Evolutionary conservation across 2,329 filamentous ascomycete species (phyloP), one percentile per base, ranked within the genome.

Genomic region (Nemania sp.): DNA sequence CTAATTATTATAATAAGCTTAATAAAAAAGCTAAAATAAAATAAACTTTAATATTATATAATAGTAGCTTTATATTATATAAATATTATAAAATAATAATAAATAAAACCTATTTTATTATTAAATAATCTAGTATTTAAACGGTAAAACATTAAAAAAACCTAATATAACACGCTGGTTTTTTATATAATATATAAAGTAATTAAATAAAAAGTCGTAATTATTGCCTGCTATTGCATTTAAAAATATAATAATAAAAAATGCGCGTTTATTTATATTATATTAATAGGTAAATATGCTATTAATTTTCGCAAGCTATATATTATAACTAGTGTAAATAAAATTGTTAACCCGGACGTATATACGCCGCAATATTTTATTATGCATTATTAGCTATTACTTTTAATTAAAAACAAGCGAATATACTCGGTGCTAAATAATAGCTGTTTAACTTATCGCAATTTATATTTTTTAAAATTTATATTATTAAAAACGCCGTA

Each of bases 241-340:
- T 29, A 51, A 40, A 51, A 51, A 51, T n/a, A 21, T 51, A 40
- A 51, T 39, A 39, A 51, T 15, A 39, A 51, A 25, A 40, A 51
- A 51, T n/a, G 25, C 15, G 11, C n/a, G 35, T 5, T 51, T 40
- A 51, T 7, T 25, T 51, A 51, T 40, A 40, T 40, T n/a, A 37
- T 51, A 51, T 39, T 37, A 40, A 29, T 51, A 40, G 29, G 11
- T 51, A 40, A 51, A 40, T 11, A 51, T 51, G 12, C 20, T 11
- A n/a, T 51, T 25, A 25, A 51, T 20, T 17, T 51, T 51, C 25
- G 6, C 6, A 25, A 51, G 18, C 12, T 40, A 20, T 40, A 51
- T 51, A 37, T 51, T 40, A 40, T 51, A 51, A 17, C 20, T 40
- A 39, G 6, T 51, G 5, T 25, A 40, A 51, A 51, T 51, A 40